A percentile compares a stretch with the other conserved stretches of the same genome.
phyloP scores from a whole-genome alignment of 495 filamentous ascomycete genomes.

The Penicillium goetzii region DNA sequence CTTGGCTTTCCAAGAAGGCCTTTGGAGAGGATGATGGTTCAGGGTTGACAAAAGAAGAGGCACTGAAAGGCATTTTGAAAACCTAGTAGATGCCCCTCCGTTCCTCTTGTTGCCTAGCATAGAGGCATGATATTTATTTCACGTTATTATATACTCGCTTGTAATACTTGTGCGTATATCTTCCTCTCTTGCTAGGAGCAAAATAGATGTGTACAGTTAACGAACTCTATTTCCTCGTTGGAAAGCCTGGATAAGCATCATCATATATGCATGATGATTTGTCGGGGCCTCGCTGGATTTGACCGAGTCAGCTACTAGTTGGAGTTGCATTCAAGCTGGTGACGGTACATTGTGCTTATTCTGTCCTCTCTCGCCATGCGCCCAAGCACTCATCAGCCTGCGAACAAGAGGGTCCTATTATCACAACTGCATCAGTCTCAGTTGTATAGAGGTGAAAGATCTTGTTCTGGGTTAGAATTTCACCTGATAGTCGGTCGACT shows the following conservation, averaged over 20 bases:
- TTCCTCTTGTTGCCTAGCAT: too few species aligned
- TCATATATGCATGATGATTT: constrained; percentile 1
- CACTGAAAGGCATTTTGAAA: constrained; percentile 2
- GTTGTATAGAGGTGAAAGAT: background rate
- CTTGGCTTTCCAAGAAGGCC: constrained; percentile 15
- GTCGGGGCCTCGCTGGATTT: background rate
- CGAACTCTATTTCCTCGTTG: background rate
- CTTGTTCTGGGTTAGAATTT: background rate
- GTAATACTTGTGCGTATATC: too few species aligned
- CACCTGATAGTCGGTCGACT: background rate
- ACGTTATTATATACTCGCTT: too few species aligned
- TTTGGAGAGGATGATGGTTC: constrained; percentile 11
- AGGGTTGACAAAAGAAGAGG: background rate
- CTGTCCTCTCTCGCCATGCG: background rate
- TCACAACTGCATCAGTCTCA: background rate
- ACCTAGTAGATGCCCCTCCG: background rate
- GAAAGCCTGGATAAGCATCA: background rate
- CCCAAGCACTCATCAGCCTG: background rate
- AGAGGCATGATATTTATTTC: too few species aligned
- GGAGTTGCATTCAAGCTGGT: background rate
- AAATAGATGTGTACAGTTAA: background rate
- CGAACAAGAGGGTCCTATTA: background rate
- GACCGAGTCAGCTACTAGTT: background rate
- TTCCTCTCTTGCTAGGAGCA: background rate
- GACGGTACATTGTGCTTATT: background rate